A percentile compares a stretch with the other conserved stretches of the same genome.
Evolutionary conservation across 2,329 filamentous ascomycete genomes (phyloP).

Genomic region (Clathrospora elynae): DNA sequence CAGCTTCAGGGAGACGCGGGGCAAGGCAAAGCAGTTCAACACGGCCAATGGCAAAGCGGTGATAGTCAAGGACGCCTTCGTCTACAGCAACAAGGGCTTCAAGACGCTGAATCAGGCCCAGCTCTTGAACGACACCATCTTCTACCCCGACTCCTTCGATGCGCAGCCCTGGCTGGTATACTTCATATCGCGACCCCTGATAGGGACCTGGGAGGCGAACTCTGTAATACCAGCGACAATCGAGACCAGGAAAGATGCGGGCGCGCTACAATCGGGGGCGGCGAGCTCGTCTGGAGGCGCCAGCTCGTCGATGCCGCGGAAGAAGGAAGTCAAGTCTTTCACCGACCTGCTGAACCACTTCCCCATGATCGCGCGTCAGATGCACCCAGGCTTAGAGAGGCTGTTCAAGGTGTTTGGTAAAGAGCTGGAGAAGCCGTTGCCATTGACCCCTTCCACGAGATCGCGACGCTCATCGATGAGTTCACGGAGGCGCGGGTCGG

Average conservation of each 20-base stretch:
- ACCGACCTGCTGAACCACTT: conserved; percentile 88
- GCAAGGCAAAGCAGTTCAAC: conserved; percentile 91
- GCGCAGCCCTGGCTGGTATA: conserved; percentile 95
- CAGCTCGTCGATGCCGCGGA: conserved; percentile 61
- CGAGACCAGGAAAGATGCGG: conserved; percentile 26
- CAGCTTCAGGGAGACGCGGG: conserved; percentile 77
- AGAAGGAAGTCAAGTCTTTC: conserved; percentile 92
- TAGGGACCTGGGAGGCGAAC: conserved; percentile 80
- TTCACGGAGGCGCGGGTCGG: conserved; percentile 42
- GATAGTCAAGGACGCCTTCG: conserved; percentile 87
- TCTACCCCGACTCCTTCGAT: conserved; percentile 87
- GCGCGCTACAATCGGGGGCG: conserved; percentile 5
- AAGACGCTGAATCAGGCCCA: conserved; percentile 89
- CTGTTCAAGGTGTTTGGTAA: conserved; percentile 87
- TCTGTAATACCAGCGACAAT: conserved; percentile 68
- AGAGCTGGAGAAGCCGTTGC: conserved; percentile 83
- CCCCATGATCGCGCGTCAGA: conserved; percentile 93
- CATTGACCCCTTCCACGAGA: conserved; percentile 66
- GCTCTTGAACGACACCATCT: conserved; percentile 80
- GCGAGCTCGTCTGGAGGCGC: conserved; percentile 29
- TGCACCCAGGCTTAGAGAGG: conserved; percentile 88
- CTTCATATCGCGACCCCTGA: conserved; percentile 87
- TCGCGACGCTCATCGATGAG: conserved; percentile 40
- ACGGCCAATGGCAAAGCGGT: conserved; percentile 92
- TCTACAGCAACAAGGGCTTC: conserved; percentile 98